phyloP scores from a whole-genome alignment of 345 rosid species.

The Iberis pinnata region DNA sequence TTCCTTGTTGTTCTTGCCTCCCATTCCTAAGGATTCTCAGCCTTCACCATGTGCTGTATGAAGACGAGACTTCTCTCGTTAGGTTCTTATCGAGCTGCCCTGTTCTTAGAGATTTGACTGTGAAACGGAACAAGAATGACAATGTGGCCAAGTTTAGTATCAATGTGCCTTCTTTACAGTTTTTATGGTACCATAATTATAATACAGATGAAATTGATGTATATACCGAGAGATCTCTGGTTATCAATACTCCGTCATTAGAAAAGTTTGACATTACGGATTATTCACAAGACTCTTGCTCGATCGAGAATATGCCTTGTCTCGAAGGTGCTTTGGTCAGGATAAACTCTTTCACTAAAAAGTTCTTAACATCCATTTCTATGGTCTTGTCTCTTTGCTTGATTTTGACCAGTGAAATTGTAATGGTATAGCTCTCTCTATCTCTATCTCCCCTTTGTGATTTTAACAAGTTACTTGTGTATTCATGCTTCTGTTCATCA shows the following conservation, averaged over 20 bases:
- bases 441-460: background rate
- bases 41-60: background rate
- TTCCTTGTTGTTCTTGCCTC: background rate
- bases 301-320: background rate
- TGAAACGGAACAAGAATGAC: background rate
- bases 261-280: background rate
- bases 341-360: background rate
- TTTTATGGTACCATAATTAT: background rate
- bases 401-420: background rate
- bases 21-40: background rate
- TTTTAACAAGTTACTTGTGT: background rate
- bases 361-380: background rate
- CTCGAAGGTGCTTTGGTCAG: background rate
- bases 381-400: background rate
- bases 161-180: background rate
- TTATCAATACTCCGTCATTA: constrained; percentile 14
- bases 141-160: background rate
- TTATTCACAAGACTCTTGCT: background rate
- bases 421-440: background rate
- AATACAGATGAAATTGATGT: background rate
- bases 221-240: background rate
- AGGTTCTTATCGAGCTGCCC: background rate
- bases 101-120: background rate
- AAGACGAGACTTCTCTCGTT: background rate
- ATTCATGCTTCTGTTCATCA: background rate